Evolutionary conservation across 2,329 filamentous ascomycete species (phyloP), one percentile per base, ranked within the genome.

Genomic region (Nemania abortiva): DNA sequence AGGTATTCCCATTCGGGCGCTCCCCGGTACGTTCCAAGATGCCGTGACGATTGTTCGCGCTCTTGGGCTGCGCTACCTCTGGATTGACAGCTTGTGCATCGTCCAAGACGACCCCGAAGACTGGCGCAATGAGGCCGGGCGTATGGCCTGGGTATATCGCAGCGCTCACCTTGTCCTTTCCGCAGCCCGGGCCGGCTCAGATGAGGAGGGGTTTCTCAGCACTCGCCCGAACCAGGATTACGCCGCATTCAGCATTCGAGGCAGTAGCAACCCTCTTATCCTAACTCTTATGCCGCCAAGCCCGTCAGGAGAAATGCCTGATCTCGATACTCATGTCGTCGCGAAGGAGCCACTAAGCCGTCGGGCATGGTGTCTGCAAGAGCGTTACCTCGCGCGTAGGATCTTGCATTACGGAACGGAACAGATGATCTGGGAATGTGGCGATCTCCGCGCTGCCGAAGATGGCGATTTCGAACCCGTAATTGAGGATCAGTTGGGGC

Each of bases 391-490:
- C 6, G 66, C 74, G 11, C 45, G 59, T 13, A 69, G 73, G 7
- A 66, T 68, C 6, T 53, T 75, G 6, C 63, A 67, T 49, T 75
- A 73, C 47, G 73, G 72, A 6, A 56, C 54, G 0, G 47, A 54
- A 13, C 74, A 76, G 42, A 66, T 67, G 24, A 73, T 71, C 47
- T 74, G 74, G 75, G 71, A 73, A 53, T 77, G 74, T 39, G 64
- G 59, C 31, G 6, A 54, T 13, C 59, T 72, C 22, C 68, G 69
- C 0, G 70, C 70, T 10, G 66, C 68, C 34, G 74, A 75, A 31
- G 70, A 72, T 20, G 75, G 73, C 18, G 53, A 74, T 60, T 66
- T 53, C 2, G 24, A 52, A 6, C 11, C n/a, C 2, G 55, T 65
- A 6, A 22, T 24, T 3, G 65, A 62, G 15, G 50, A 57, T 2